Evolutionary conservation across 129 eudicot genomes (phyloP).

Genomic region (Tanacetum coccineum): DNA sequence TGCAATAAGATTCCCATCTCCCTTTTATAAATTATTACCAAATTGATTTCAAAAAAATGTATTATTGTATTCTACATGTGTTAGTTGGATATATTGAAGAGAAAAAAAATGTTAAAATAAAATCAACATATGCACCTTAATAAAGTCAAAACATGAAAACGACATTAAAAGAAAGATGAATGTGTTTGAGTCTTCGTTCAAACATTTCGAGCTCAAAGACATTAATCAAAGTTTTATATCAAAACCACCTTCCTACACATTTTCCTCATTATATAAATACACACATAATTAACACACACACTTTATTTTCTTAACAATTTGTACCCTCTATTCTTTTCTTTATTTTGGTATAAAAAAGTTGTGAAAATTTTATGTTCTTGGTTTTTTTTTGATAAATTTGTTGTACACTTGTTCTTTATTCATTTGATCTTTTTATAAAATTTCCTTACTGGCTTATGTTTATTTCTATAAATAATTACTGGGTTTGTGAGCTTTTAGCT

Average conservation of each 20-base stretch:
- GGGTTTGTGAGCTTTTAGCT: slow-evolving; percentile 37
- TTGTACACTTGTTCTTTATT: slow-evolving; percentile 23
- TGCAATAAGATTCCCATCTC: slow-evolving; percentile 22
- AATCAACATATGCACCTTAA: slow-evolving; percentile 23
- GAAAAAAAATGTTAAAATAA: not conserved
- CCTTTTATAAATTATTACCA: slow-evolving; percentile 20
- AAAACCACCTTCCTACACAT: slow-evolving; percentile 29
- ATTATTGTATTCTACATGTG: slow-evolving; percentile 4
- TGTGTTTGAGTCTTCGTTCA: slow-evolving; percentile 35
- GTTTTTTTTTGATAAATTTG: slow-evolving; percentile 11
- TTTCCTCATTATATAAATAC: slow-evolving; percentile 21
- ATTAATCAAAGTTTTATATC: slow-evolving; percentile 25
- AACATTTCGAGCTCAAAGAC: slow-evolving; percentile 34
- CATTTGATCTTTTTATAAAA: not conserved
- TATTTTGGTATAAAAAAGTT: slow-evolving; percentile 3
- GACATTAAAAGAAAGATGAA: slow-evolving; percentile 26
- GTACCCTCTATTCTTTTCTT: slow-evolving; percentile 21
- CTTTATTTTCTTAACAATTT: not conserved
- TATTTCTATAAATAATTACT: slow-evolving; percentile 24
- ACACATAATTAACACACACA: not conserved
- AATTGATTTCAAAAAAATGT: slow-evolving; percentile 18
- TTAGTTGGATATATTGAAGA: slow-evolving; percentile 25
- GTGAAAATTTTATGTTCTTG: slow-evolving; percentile 9
- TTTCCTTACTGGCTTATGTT: slow-evolving; percentile 19
- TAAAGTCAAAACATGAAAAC: slow-evolving; percentile 36